phyloP scores from a whole-genome alignment of 768 basidiomycete species.

The Dioszegia aurantiaca region DNA sequence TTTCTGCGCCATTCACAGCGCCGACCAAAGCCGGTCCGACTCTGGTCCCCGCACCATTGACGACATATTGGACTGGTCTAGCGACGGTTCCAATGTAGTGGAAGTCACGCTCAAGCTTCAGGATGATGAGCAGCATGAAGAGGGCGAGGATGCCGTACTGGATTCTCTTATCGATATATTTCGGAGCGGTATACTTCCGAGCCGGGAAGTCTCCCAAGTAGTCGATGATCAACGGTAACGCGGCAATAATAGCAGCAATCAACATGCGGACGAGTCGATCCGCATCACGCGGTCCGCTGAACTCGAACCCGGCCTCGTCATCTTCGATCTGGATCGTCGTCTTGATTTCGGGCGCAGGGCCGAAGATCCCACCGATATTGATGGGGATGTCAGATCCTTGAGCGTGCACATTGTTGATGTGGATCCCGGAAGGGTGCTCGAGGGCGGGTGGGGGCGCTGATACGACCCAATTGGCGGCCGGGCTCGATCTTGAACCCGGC shows the following conservation, averaged over 20 bases:
- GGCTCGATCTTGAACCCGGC: conserved; percentile 9
- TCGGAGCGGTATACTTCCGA: conserved; percentile 10
- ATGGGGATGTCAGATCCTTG: conserved; percentile 15
- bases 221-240: conserved; percentile 25
- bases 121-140: conserved; percentile 12
- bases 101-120: conserved; percentile 26
- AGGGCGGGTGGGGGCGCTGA: background rate
- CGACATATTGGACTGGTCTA: conserved; percentile 13
- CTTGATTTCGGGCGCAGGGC: background rate
- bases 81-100: conserved; percentile 12
- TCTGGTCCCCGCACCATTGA: conserved; percentile 9
- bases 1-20: conserved; percentile 22
- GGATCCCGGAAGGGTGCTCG: conserved; percentile 1
- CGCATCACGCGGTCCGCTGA: conserved; percentile 30
- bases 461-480: conserved; percentile 12
- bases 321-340: conserved; percentile 8
- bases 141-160: conserved; percentile 23
- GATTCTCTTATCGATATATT: conserved; percentile 20
- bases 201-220: conserved; percentile 26
- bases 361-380: conserved; percentile 11
- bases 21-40: conserved; percentile 19
- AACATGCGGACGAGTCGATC: conserved; percentile 28
- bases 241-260: conserved; percentile 17
- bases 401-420: conserved; percentile 16
- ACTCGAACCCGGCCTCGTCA: conserved; percentile 20